A percentile compares a stretch with the other conserved stretches of the same genome.
phyloP scores from a whole-genome alignment of 768 basidiomycete genomes.

The Trametes meyenii region DNA sequence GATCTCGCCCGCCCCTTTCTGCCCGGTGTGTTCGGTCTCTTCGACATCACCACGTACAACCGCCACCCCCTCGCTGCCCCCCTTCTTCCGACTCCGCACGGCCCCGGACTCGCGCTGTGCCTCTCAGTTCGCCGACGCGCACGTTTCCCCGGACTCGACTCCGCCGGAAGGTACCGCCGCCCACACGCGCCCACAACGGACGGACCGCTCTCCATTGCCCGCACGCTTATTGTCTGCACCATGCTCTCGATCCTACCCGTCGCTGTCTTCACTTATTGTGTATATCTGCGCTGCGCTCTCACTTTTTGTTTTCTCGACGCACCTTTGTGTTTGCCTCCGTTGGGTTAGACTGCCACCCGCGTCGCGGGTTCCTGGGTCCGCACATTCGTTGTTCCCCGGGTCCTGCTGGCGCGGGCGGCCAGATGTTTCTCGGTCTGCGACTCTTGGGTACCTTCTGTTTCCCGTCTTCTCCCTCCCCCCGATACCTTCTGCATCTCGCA shows the following conservation, averaged over 20 bases:
- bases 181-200: conserved; percentile 16
- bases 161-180: not conserved
- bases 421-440: conserved; percentile 10
- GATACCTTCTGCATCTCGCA: not conserved
- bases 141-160: not conserved
- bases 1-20: conserved; percentile 10
- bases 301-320: conserved; percentile 12
- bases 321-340: conserved; percentile 10
- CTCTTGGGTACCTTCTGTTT: not conserved
- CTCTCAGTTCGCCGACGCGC: not conserved
- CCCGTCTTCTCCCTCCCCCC: not conserved
- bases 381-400: not conserved
- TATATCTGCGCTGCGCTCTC: conserved; percentile 18
- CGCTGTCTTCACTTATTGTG: conserved; percentile 21
- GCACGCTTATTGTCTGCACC: conserved; percentile 19
- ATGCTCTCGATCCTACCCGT: conserved; percentile 15
- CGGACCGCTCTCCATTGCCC: conserved; percentile 8
- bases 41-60: conserved; percentile 2
- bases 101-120: conserved; percentile 6
- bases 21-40: conserved; percentile 12
- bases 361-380: not conserved
- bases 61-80: conserved; percentile 1
- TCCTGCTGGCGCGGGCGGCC: not conserved
- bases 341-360: conserved; percentile 8
- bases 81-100: conserved; percentile 9